A percentile compares a stretch with the other conserved stretches of the same genome.
phyloP scores from a whole-genome alignment of 306 rosid genomes.

The Inga oerstediana region DNA sequence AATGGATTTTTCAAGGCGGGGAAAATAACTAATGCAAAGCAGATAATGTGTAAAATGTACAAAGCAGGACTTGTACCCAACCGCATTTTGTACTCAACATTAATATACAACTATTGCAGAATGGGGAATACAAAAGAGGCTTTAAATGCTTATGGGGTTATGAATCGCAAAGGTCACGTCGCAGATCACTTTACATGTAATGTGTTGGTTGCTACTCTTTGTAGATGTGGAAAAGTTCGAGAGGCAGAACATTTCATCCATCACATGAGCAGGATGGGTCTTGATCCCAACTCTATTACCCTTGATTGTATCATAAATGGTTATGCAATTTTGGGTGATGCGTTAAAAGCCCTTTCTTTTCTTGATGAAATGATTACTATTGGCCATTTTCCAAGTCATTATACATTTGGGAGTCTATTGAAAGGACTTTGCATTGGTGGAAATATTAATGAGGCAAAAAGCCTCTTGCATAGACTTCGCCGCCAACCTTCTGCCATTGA shows the following conservation, averaged over 20 bases:
- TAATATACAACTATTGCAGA: slow-evolving; percentile 71
- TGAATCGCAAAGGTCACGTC: slow-evolving; percentile 53
- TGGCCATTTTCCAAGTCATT: slow-evolving; percentile 66
- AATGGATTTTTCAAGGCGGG: slow-evolving; percentile 66
- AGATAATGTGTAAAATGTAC: slow-evolving; percentile 66
- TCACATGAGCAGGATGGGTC: slow-evolving; percentile 70
- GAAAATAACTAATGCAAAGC: slow-evolving; percentile 63
- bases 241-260: slow-evolving; percentile 69
- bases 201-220: slow-evolving; percentile 55
- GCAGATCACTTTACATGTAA: slow-evolving; percentile 64
- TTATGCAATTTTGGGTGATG: slow-evolving; percentile 61
- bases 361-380: slow-evolving; percentile 64
- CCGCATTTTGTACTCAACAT: slow-evolving; percentile 59
- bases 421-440: slow-evolving; percentile 71
- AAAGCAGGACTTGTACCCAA: slow-evolving; percentile 60
- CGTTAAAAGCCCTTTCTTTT: slow-evolving; percentile 55
- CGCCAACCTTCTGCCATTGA: slow-evolving; percentile 56
- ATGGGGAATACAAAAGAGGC: slow-evolving; percentile 60
- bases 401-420: slow-evolving; percentile 65
- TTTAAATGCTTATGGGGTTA: slow-evolving; percentile 55
- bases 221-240: slow-evolving; percentile 53
- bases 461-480: slow-evolving; percentile 48
- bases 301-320: slow-evolving; percentile 65
- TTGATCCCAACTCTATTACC: slow-evolving; percentile 55
- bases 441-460: slow-evolving; percentile 56